A percentile compares a stretch with the other conserved stretches of the same genome.
These are phyloP conservation scores for Neospermospora avenae DNA, from an alignment of 2,329 filamentous ascomycete species.

Conservation along the genomic window DNA sequence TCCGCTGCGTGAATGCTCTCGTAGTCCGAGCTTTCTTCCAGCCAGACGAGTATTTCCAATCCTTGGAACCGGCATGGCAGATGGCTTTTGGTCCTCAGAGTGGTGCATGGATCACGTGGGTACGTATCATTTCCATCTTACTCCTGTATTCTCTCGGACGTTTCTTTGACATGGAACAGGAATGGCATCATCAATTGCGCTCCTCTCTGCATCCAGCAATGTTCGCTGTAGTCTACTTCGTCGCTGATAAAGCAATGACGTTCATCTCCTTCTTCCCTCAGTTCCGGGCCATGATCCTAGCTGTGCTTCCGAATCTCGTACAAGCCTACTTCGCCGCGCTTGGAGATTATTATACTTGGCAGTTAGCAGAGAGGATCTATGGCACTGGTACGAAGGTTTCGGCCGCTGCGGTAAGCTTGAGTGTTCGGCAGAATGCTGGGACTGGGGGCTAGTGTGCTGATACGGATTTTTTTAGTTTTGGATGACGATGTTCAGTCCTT, in stretches of 20 bases:
- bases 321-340: slow-evolving; percentile 77
- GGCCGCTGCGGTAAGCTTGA: slow-evolving; percentile 67
- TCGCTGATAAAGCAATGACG: slow-evolving; percentile 54
- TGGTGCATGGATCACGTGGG: slow-evolving; percentile 95
- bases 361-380: slow-evolving; percentile 70
- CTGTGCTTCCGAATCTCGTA: slow-evolving; percentile 68
- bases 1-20: slow-evolving; percentile 78
- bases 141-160: background rate
- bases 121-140: slow-evolving; percentile 42
- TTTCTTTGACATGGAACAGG: slow-evolving; percentile 49
- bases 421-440: no score
- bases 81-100: slow-evolving; percentile 74
- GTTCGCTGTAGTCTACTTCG: slow-evolving; percentile 73
- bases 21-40: slow-evolving; percentile 89
- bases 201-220: slow-evolving; percentile 89
- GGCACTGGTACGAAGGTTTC: slow-evolving; percentile 61
- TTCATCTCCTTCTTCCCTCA: slow-evolving; percentile 51
- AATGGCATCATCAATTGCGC: slow-evolving; percentile 86
- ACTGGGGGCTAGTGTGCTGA: no score
- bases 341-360: slow-evolving; percentile 86
- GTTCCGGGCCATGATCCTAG: slow-evolving; percentile 62
- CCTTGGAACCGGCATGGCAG: slow-evolving; percentile 90
- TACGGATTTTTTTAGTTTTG: slow-evolving; percentile 50
- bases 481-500: slow-evolving; percentile 73
- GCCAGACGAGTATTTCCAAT: slow-evolving; percentile 96